phyloP scores from a whole-genome alignment of 352 stramenopile species.

The Pythium dissimile region DNA sequence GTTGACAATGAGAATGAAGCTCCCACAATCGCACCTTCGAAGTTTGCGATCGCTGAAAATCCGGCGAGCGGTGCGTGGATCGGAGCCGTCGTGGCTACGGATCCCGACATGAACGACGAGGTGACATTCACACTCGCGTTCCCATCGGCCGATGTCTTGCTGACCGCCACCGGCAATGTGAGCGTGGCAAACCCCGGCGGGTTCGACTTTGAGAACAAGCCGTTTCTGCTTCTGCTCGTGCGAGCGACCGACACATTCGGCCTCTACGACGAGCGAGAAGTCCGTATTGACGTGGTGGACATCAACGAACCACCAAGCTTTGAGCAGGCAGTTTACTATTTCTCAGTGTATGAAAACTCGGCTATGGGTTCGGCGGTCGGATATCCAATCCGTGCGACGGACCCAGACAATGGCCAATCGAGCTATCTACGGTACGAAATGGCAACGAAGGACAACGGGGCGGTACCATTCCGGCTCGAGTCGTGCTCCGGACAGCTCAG shows the following conservation, averaged over 20 bases:
- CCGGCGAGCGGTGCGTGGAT: constrained; percentile 36
- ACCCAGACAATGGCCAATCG: constrained; percentile 46
- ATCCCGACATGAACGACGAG: constrained; percentile 37
- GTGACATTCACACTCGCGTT: constrained; percentile 26
- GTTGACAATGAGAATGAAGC: constrained; percentile 55
- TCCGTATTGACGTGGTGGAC: constrained; percentile 42
- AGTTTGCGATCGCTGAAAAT: constrained; percentile 48
- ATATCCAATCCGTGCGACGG: constrained; percentile 41
- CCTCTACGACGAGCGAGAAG: constrained; percentile 31
- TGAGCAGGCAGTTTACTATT: constrained; percentile 30
- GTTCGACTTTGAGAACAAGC: constrained; percentile 53
- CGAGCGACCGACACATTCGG: constrained; percentile 34
- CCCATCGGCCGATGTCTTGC: constrained; percentile 29
- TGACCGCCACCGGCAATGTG: constrained; percentile 38
- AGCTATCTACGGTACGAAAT: constrained; percentile 46
- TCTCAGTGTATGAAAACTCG: constrained; percentile 44
- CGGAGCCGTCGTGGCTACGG: constrained; percentile 27
- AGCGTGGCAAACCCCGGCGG: constrained; percentile 28
- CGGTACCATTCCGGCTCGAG: constrained; percentile 46
- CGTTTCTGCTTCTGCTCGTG: constrained; percentile 30
- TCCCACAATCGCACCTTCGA: constrained; percentile 26
- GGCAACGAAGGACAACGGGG: constrained; percentile 32
- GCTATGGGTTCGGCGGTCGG: constrained; percentile 30
- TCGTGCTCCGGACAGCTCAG: constrained; percentile 46
- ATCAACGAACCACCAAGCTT: constrained; percentile 54